Conservation (phyloP, 257 asterid species). For the Knoxia roxburghii region DNA sequence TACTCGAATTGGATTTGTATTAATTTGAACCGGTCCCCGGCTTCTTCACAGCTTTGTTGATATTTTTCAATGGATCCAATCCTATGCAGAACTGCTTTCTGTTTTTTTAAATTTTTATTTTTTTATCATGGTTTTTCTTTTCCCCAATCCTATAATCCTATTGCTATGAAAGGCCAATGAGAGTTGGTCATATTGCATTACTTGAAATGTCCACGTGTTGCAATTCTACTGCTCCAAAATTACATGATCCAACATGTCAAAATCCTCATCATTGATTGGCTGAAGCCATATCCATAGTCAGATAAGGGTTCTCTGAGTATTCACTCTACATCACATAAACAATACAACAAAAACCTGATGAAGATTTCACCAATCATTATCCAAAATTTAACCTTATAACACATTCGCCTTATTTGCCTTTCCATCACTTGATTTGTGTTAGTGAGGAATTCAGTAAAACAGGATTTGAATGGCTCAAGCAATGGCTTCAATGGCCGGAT, state of each 20-base stretch:
- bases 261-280: slow-evolving; percentile 32
- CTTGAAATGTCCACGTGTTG: slow-evolving; percentile 24
- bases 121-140: no score
- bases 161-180: no score
- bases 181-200: no score
- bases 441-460: no score
- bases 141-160: no score
- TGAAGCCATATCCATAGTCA: slow-evolving; percentile 28
- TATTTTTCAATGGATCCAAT: no score
- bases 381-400: slow-evolving; percentile 9
- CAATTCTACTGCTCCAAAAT: slow-evolving; percentile 8
- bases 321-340: slow-evolving; percentile 32
- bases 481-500: slow-evolving; percentile 78
- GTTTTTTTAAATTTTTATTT: no score
- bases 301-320: slow-evolving; percentile 35
- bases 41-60: no score
- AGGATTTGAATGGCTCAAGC: slow-evolving; percentile 24
- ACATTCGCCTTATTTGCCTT: neutral
- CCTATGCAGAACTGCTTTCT: no score
- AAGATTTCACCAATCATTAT: neutral
- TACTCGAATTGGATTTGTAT: no score
- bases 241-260: slow-evolving; percentile 30
- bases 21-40: no score
- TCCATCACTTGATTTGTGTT: neutral
- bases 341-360: slow-evolving; percentile 11